Evolutionary conservation across 2,329 filamentous ascomycete genomes (phyloP).

Genomic region (Parafenestella ontariensis): DNA sequence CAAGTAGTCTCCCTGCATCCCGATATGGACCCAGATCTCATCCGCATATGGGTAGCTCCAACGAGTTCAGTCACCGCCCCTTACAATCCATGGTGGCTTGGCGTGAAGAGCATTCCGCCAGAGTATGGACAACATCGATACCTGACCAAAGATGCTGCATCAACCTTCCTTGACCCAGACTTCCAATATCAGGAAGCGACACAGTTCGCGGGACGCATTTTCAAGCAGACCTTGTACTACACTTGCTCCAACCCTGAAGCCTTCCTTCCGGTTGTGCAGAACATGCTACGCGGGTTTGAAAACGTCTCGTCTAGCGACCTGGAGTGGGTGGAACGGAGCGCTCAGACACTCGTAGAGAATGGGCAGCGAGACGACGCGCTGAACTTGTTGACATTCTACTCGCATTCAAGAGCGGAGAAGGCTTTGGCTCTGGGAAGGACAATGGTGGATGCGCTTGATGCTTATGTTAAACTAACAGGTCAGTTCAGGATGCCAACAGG

Average conservation of each 20-base stretch:
- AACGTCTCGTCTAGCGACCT: constrained; percentile 32
- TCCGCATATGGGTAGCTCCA: constrained; percentile 45
- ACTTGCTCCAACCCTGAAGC: constrained; percentile 36
- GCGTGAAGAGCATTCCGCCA: constrained; percentile 37
- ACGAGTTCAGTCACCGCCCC: constrained; percentile 45
- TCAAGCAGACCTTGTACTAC: constrained; percentile 40
- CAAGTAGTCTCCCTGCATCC: constrained; percentile 40
- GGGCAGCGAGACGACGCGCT: constrained; percentile 25
- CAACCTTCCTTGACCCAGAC: constrained; percentile 43
- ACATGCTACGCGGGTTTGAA: constrained; percentile 38
- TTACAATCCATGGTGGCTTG: constrained; percentile 47
- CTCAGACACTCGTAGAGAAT: constrained; percentile 22
- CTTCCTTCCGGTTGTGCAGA: constrained; percentile 31
- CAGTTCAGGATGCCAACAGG: constrained; percentile 28
- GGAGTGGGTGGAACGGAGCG: constrained; percentile 32
- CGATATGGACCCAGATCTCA: constrained; percentile 37
- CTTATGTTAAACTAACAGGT: constrained; percentile 34
- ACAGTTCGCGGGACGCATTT: constrained; percentile 34
- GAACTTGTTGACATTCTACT: constrained; percentile 32
- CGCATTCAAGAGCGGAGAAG: constrained; percentile 35
- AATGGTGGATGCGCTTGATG: constrained; percentile 32
- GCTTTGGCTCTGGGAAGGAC: constrained; percentile 32
- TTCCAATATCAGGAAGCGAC: constrained; percentile 42
- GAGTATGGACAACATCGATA: constrained; percentile 47
- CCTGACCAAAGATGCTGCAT: constrained; percentile 42